Evolutionary conservation across 768 basidiomycete genomes (phyloP).

Genomic region (Gyrodon lividus): DNA sequence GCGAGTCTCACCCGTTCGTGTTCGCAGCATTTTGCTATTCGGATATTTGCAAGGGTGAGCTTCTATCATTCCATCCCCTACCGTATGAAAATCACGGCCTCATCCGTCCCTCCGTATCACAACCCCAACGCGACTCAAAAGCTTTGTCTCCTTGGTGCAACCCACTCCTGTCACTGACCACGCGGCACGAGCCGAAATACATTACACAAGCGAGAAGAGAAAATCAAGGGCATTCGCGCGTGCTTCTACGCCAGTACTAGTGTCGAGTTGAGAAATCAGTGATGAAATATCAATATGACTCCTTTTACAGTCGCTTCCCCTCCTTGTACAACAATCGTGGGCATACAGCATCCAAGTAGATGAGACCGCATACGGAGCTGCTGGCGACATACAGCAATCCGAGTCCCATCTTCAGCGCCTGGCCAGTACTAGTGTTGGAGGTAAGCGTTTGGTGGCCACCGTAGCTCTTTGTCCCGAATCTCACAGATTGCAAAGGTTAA

Average conservation of each 20-base stretch:
- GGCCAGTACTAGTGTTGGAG: background rate
- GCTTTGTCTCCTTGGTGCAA: too few species aligned
- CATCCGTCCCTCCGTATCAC: too few species aligned
- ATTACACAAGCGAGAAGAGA: constrained; percentile 2
- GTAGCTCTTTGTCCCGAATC: constrained; percentile 15
- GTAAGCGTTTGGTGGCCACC: background rate
- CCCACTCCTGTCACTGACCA: too few species aligned
- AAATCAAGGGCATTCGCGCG: background rate
- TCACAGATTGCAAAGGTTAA: constrained; percentile 21
- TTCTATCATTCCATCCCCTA: background rate
- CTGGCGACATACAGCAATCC: too few species aligned
- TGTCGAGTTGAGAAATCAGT: background rate
- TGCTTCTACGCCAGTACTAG: background rate
- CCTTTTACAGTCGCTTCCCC: background rate
- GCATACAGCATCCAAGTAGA: too few species aligned
- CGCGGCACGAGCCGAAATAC: constrained; percentile 1
- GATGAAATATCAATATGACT: too few species aligned
- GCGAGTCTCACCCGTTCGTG: background rate
- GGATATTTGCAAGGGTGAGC: background rate
- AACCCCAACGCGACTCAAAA: background rate
- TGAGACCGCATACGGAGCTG: too few species aligned
- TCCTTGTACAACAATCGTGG: background rate
- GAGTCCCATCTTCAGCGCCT: background rate
- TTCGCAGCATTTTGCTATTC: constrained; percentile 3
- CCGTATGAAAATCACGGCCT: too few species aligned